Evolutionary conservation across 2,329 filamentous ascomycete species (phyloP).

Genomic region (Penicillium polonicum): DNA sequence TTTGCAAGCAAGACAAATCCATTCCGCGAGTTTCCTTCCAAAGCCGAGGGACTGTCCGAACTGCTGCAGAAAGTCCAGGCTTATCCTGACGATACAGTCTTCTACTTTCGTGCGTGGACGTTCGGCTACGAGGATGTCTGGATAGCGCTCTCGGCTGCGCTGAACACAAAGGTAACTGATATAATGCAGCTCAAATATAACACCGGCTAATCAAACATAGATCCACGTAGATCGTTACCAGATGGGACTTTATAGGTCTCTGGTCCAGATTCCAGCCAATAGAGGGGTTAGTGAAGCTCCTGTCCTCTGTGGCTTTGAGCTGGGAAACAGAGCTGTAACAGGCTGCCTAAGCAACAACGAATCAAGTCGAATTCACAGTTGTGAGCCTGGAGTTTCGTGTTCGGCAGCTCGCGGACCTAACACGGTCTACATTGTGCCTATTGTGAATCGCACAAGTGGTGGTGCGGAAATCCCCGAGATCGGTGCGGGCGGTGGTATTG

Average conservation of each 20-base stretch:
- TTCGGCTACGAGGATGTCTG: conserved; percentile 93
- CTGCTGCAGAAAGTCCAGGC: conserved; percentile 65
- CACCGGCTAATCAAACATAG: conserved; percentile 35
- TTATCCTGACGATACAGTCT: conserved; percentile 73
- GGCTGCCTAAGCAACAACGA: conserved; percentile 70
- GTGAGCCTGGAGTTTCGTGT: conserved; percentile 65
- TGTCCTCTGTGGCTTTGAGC: conserved; percentile 68
- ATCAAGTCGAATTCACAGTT: conserved; percentile 74
- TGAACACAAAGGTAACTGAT: conserved; percentile 59
- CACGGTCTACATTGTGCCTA: conserved; percentile 74
- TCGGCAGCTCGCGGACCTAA: conserved; percentile 43
- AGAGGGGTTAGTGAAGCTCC: conserved; percentile 59
- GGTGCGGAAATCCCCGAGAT: conserved; percentile 68
- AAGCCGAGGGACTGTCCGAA: conserved; percentile 74
- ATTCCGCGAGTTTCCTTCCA: conserved; percentile 56
- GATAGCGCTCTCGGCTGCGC: conserved; percentile 70
- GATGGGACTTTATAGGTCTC: conserved; percentile 66
- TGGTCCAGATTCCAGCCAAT: conserved; percentile 47
- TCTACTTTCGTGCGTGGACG: conserved; percentile 87
- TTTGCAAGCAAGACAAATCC: conserved; percentile 58
- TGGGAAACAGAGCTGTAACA: conserved; percentile 67
- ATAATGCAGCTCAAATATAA: neutral
- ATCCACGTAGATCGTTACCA: conserved; percentile 86
- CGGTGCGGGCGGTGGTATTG: conserved; percentile 75
- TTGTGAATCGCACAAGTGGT: conserved; percentile 61